phyloP scores from a whole-genome alignment of 2,329 filamentous ascomycete species.

The Penicillium sp. region DNA sequence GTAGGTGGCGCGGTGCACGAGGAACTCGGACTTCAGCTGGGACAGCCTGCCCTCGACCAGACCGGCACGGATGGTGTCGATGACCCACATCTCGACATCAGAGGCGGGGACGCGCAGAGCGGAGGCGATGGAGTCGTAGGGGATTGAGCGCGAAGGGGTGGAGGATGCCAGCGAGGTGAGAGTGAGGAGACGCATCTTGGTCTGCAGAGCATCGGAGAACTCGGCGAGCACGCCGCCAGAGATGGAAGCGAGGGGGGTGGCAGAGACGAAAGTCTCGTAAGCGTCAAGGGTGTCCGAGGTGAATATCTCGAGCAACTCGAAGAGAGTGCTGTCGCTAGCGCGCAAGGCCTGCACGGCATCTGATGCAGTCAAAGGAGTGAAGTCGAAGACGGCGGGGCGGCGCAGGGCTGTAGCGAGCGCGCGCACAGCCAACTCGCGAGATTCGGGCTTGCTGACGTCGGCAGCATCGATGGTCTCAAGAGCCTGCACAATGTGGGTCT shows the following conservation, averaged over 20 bases:
- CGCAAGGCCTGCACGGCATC: conserved; percentile 82
- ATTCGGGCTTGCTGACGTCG: conserved; percentile 54
- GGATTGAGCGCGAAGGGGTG: conserved; percentile 79
- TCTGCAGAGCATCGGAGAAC: conserved; percentile 73
- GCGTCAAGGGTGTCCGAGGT: conserved; percentile 91
- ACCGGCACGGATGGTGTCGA: conserved; percentile 93
- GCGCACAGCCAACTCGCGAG: conserved; percentile 60
- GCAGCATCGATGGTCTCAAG: conserved; percentile 70
- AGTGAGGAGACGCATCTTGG: conserved; percentile 94
- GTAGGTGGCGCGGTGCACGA: conserved; percentile 94
- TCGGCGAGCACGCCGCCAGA: conserved; percentile 81
- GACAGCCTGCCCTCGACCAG: conserved; percentile 95
- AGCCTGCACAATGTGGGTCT: conserved; percentile 71
- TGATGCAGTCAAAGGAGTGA: conserved; percentile 67
- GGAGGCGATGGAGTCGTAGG: conserved; percentile 80
- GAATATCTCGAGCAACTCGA: conserved; percentile 93
- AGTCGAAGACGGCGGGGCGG: conserved; percentile 67
- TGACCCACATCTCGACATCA: conserved; percentile 97
- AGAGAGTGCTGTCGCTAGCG: conserved; percentile 79
- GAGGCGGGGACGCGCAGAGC: conserved; percentile 77
- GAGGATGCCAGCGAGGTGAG: conserved; percentile 85
- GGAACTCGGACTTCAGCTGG: conserved; percentile 87
- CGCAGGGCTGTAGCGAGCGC: conserved; percentile 67
- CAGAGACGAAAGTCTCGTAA: conserved; percentile 88
- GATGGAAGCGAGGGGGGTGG: conserved; percentile 54